phyloP scores from a whole-genome alignment of 371 early-diverging fungal genomes.

The Haplosporangium sp. region DNA sequence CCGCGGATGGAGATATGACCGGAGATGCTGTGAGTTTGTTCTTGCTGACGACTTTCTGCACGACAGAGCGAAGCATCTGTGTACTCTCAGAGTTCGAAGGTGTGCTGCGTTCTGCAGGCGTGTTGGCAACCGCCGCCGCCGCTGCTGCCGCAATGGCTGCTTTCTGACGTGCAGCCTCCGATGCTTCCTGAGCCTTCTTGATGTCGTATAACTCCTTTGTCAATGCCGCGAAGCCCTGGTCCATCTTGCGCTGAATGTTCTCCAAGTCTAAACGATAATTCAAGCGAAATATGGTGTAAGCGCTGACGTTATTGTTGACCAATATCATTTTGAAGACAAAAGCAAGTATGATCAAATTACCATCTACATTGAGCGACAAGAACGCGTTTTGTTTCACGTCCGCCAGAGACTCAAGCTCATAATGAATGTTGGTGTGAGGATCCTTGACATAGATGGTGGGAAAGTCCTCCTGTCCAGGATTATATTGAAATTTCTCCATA shows the following conservation, averaged over 20 bases:
- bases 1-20: constrained; percentile 1
- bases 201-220: constrained; percentile 57
- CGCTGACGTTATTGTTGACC: background rate
- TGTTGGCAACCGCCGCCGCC: constrained; percentile 9
- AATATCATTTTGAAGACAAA: background rate
- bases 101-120: background rate
- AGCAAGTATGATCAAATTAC: constrained; percentile 49
- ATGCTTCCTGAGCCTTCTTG: constrained; percentile 47
- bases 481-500: constrained; percentile 73
- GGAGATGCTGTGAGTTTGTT: constrained; percentile 11
- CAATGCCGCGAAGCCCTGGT: constrained; percentile 56
- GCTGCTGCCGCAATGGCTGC: constrained; percentile 20
- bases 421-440: constrained; percentile 65
- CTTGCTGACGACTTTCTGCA: constrained; percentile 43
- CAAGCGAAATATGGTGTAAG: background rate
- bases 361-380: constrained; percentile 72
- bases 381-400: constrained; percentile 74
- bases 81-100: constrained; percentile 13
- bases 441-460: constrained; percentile 78
- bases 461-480: constrained; percentile 70
- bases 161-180: constrained; percentile 44
- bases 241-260: constrained; percentile 55
- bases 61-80: constrained; percentile 45
- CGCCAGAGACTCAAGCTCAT: constrained; percentile 74
- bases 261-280: constrained; percentile 32